These are phyloP conservation scores for Pythium sukuiense DNA, from an alignment of 352 stramenopile species.

Conservation along the genomic window DNA sequence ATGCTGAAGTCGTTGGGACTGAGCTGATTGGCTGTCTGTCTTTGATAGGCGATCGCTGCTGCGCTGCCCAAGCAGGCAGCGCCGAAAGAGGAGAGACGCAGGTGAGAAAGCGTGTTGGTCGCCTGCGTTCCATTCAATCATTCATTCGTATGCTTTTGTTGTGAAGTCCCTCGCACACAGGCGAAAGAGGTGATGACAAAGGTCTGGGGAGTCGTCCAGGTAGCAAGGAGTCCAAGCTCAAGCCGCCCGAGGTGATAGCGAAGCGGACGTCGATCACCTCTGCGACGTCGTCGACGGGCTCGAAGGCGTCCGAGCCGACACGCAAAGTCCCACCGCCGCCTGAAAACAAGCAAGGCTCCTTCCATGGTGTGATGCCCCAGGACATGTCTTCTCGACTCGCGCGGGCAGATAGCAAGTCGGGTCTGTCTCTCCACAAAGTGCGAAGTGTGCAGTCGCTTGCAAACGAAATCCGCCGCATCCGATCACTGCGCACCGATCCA, in stretches of 20 bases:
- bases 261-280: slow-evolving; percentile 17
- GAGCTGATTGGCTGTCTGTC: neutral
- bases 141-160: neutral
- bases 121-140: neutral
- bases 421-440: slow-evolving; percentile 53
- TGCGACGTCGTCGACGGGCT: neutral
- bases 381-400: slow-evolving; percentile 4
- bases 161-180: slow-evolving; percentile 22
- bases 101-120: slow-evolving; percentile 7
- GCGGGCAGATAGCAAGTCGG: slow-evolving; percentile 50
- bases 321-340: slow-evolving; percentile 51
- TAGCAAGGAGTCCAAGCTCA: slow-evolving; percentile 72
- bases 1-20: neutral
- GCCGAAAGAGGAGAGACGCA: slow-evolving; percentile 33
- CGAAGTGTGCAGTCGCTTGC: slow-evolving; percentile 79
- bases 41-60: slow-evolving; percentile 15
- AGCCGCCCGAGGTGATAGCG: slow-evolving; percentile 48
- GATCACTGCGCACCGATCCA: slow-evolving; percentile 53
- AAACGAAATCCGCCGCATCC: slow-evolving; percentile 77
- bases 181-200: slow-evolving; percentile 26
- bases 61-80: slow-evolving; percentile 25
- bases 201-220: slow-evolving; percentile 5
- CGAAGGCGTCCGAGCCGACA: slow-evolving; percentile 27
- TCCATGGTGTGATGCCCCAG: slow-evolving; percentile 25
- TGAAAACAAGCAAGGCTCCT: slow-evolving; percentile 35